Evolutionary conservation across 2,329 filamentous ascomycete species (phyloP).

Genomic region (Calonectria pteridis): DNA sequence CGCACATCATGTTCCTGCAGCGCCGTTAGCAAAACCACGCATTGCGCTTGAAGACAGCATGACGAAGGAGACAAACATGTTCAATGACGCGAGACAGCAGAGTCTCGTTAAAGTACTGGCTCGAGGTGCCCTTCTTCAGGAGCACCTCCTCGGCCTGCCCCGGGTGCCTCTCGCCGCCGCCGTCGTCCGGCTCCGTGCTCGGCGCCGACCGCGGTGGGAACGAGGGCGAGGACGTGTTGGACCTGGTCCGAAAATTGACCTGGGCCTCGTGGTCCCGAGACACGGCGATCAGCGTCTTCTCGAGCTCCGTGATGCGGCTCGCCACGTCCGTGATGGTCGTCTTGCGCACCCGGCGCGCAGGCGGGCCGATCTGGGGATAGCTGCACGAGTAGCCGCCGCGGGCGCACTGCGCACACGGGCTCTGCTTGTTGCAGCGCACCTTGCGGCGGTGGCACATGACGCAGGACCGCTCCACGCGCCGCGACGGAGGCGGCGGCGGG

Average conservation of each 20-base stretch:
- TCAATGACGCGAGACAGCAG: slow-evolving; percentile 51
- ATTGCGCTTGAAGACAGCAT: neutral
- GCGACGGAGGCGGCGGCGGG: slow-evolving; percentile 4
- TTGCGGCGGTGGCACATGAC: slow-evolving; percentile 64
- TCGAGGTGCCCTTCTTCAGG: slow-evolving; percentile 48
- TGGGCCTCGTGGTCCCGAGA: slow-evolving; percentile 24
- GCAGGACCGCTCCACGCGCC: slow-evolving; percentile 49
- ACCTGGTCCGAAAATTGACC: neutral
- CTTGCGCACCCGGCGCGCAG: slow-evolving; percentile 43
- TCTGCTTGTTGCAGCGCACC: slow-evolving; percentile 79
- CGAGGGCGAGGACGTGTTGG: neutral
- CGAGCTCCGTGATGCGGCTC: slow-evolving; percentile 50
- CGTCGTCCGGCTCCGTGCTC: neutral
- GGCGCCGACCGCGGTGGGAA: neutral
- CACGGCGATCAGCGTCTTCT: slow-evolving; percentile 44
- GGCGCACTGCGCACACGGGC: slow-evolving; percentile 77
- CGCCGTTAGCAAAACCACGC: neutral
- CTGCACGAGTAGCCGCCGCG: slow-evolving; percentile 53
- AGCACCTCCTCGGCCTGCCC: slow-evolving; percentile 42
- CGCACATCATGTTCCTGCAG: slow-evolving; percentile 42
- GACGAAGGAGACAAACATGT: slow-evolving; percentile 38
- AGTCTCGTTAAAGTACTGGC: slow-evolving; percentile 54
- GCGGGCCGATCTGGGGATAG: slow-evolving; percentile 45
- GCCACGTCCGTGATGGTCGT: slow-evolving; percentile 51
- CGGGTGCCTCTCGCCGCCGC: neutral